A percentile compares a stretch with the other conserved stretches of the same genome.
phyloP scores from a whole-genome alignment of 2,329 filamentous ascomycete species.

The Huntiella abstrusa region DNA sequence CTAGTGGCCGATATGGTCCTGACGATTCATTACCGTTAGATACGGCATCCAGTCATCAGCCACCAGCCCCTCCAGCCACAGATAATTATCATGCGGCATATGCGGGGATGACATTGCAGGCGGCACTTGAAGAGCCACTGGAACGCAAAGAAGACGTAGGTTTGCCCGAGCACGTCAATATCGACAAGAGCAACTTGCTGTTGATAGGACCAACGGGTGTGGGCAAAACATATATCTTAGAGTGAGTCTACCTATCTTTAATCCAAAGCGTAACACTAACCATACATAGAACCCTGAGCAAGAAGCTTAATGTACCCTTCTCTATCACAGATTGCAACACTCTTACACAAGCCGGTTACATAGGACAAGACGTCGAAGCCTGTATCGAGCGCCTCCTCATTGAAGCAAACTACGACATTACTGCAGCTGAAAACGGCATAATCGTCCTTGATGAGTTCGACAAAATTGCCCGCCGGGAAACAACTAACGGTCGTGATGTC shows the following conservation, averaged over 20 bases:
- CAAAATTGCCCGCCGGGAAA: constrained; percentile 81
- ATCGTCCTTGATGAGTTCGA: constrained; percentile 95
- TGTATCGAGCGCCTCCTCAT: constrained; percentile 82
- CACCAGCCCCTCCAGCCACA: background rate
- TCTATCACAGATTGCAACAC: constrained; percentile 92
- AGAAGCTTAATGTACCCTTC: constrained; percentile 86
- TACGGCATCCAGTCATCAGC: background rate
- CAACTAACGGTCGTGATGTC: constrained; percentile 79
- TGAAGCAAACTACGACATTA: constrained; percentile 75
- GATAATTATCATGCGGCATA: background rate
- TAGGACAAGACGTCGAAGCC: constrained; percentile 92
- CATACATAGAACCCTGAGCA: constrained; percentile 58
- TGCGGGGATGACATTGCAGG: constrained; percentile 1
- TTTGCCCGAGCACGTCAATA: constrained; percentile 38
- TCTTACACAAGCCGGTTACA: constrained; percentile 91
- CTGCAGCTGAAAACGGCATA: constrained; percentile 73
- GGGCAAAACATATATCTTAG: constrained; percentile 86
- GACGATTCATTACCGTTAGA: constrained; percentile 16
- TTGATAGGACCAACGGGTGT: constrained; percentile 84
- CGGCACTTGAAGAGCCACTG: constrained; percentile 21
- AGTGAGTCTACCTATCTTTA: constrained; percentile 24
- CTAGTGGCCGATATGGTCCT: constrained; percentile 1
- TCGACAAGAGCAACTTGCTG: constrained; percentile 91
- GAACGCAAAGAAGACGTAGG: constrained; percentile 29
- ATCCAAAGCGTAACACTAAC: background rate